A percentile compares a stretch with the other conserved stretches of the same genome.
These are phyloP conservation scores for Coemansia sp. DNA, from an alignment of 192 early-diverging fungal species.

Conservation along the genomic window DNA sequence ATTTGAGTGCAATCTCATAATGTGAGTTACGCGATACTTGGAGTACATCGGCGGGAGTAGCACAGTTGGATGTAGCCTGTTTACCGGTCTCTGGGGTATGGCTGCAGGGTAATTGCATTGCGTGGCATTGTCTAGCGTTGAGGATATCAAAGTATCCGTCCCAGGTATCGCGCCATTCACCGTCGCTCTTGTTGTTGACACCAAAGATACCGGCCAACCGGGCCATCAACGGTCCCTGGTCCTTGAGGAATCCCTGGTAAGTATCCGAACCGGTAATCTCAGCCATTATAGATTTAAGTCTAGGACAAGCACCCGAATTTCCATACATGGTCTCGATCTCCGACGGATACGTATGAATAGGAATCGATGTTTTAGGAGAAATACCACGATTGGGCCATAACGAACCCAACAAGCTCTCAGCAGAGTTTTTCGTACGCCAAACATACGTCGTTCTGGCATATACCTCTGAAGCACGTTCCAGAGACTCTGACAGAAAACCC, in stretches of 20 bases:
- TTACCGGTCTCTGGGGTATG: conserved; percentile 12
- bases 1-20: conserved; percentile 33
- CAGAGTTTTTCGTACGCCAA: conserved; percentile 62
- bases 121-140: conserved; percentile 47
- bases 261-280: conserved; percentile 12
- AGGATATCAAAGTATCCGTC: conserved; percentile 45
- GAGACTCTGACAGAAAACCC: conserved; percentile 38
- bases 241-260: conserved; percentile 41
- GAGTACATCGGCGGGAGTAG: conserved; percentile 34
- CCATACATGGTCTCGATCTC: conserved; percentile 55
- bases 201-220: conserved; percentile 36
- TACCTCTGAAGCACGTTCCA: conserved; percentile 42
- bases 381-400: conserved; percentile 50
- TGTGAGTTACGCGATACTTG: conserved; percentile 41
- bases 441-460: conserved; percentile 64
- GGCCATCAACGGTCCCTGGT: conserved; percentile 41
- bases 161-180: conserved; percentile 27
- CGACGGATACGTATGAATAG: conserved; percentile 53
- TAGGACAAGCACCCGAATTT: conserved; percentile 52
- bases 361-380: conserved; percentile 19
- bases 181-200: conserved; percentile 16
- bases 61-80: conserved; percentile 12
- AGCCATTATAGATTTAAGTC: conserved; percentile 4
- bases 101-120: conserved; percentile 27
- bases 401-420: conserved; percentile 52